Evolutionary conservation across 2,329 filamentous ascomycete species (phyloP).

Genomic region (Beauveria medogensis): DNA sequence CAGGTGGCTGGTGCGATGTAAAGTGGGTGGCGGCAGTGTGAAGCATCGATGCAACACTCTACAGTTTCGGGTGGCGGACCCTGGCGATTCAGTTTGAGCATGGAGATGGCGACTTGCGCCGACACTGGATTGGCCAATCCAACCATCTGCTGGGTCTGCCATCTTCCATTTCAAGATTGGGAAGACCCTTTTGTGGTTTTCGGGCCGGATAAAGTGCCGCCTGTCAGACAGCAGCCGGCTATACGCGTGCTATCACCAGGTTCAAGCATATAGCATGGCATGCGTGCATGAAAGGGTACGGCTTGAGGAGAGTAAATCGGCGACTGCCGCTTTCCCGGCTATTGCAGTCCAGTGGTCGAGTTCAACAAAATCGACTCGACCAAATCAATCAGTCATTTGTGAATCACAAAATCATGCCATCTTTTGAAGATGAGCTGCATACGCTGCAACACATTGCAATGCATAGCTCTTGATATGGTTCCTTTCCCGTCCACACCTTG

Average conservation of each 20-base stretch:
- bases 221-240: background rate
- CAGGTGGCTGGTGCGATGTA: conserved; percentile 9
- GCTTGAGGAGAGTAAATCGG: background rate
- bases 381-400: background rate
- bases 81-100: conserved; percentile 12
- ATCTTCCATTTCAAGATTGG: background rate
- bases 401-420: background rate
- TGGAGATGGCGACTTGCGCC: background rate
- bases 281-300: background rate
- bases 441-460: background rate
- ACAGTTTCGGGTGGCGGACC: conserved; percentile 31
- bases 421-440: background rate
- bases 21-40: conserved; percentile 22
- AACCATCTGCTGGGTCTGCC: no score
- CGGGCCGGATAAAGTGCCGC: background rate
- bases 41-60: conserved; percentile 40
- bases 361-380: background rate
- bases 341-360: background rate
- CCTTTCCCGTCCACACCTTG: background rate
- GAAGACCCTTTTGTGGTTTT: background rate
- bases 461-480: background rate
- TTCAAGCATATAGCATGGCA: background rate
- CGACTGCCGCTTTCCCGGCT: background rate
- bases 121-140: background rate
- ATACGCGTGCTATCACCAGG: background rate